These are phyloP conservation scores for Syzygium jambos DNA, from an alignment of 345 rosid genomes.

Conservation along the genomic window DNA sequence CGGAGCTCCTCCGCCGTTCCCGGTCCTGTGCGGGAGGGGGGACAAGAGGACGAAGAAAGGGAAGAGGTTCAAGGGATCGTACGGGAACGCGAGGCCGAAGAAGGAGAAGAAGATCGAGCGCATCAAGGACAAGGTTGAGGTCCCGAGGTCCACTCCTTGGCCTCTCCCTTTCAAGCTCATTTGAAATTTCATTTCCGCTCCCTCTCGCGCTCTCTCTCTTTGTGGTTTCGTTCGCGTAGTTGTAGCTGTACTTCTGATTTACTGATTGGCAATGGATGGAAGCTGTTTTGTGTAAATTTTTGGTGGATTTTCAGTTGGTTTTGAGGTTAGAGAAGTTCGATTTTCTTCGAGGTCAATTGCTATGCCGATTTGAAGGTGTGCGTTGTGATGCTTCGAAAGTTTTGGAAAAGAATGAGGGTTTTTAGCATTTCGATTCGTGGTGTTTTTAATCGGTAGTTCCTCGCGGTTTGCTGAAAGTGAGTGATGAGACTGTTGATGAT, in stretches of 20 bases:
- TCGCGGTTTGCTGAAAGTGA: background rate
- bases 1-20: background rate
- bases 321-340: background rate
- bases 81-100: slow-evolving; percentile 80
- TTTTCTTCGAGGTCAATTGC: background rate
- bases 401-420: background rate
- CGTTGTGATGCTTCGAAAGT: background rate
- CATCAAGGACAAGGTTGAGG: slow-evolving; percentile 79
- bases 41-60: slow-evolving; percentile 92
- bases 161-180: slow-evolving; percentile 98
- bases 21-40: slow-evolving; percentile 63
- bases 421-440: background rate
- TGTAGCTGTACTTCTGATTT: background rate
- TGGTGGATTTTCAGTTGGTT: background rate
- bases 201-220: background rate
- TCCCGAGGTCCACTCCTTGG: slow-evolving; percentile 99
- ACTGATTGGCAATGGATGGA: background rate
- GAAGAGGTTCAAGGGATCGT: slow-evolving; percentile 85
- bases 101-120: slow-evolving; percentile 91
- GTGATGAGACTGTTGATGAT: background rate
- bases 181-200: slow-evolving; percentile 11
- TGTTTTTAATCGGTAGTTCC: background rate
- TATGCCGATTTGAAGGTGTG: background rate
- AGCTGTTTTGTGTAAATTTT: background rate
- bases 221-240: background rate